These are phyloP conservation scores for Trypanosoma brucei DNA, from an alignment of 208 protist genomes.

Conservation along the genomic window DNA sequence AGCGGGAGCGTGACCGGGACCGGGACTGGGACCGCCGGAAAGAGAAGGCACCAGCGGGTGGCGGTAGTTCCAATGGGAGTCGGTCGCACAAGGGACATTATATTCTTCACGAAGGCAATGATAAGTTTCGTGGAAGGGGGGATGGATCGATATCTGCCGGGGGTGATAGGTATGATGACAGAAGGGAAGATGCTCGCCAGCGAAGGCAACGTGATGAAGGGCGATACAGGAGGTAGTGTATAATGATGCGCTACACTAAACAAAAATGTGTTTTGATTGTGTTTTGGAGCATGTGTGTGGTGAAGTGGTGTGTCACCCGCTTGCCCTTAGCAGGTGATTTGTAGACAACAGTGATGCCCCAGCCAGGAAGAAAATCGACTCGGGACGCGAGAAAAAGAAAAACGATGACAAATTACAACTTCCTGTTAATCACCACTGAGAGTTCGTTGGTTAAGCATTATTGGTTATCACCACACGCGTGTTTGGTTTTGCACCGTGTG, in stretches of 20 bases:
- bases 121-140: constrained; percentile 14
- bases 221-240: constrained; percentile 3
- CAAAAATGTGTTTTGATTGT: too few relatives aligned
- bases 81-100: constrained; percentile 9
- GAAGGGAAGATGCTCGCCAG: constrained; percentile 48
- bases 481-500: too few relatives aligned
- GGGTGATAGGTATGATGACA: constrained; percentile 37
- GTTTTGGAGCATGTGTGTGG: too few relatives aligned
- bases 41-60: background rate
- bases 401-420: too few relatives aligned
- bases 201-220: constrained; percentile 20
- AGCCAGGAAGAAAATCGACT: too few relatives aligned
- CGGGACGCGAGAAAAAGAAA: too few relatives aligned
- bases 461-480: too few relatives aligned
- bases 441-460: too few relatives aligned
- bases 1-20: constrained; percentile 8
- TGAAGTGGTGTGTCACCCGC: too few relatives aligned
- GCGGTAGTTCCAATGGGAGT: background rate
- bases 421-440: too few relatives aligned
- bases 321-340: too few relatives aligned
- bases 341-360: too few relatives aligned
- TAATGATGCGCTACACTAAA: background rate
- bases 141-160: background rate
- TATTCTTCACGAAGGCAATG: constrained; percentile 7
- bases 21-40: background rate